Conservation (phyloP, 139 green algal genomes). For the Tetraselmis striata region DNA sequence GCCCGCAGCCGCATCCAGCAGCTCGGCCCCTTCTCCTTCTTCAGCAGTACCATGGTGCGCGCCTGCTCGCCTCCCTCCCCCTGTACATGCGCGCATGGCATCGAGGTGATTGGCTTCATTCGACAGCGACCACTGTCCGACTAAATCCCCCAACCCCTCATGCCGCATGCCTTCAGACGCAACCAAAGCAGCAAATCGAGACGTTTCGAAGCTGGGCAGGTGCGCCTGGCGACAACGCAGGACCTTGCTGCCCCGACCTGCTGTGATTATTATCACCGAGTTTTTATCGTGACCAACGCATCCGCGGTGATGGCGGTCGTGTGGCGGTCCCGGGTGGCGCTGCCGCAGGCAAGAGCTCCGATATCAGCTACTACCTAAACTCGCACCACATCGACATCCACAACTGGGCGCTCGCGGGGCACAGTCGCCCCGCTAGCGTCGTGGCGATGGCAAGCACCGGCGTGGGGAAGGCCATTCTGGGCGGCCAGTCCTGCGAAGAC, state of each 20-base stretch:
- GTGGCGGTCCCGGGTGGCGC: too few species aligned
- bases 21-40: slow-evolving; percentile 62
- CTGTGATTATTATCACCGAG: too few species aligned
- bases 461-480: slow-evolving; percentile 36
- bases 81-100: too few species aligned
- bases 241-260: too few species aligned
- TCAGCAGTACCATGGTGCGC: slow-evolving; percentile 48
- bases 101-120: too few species aligned
- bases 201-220: slow-evolving; percentile 39
- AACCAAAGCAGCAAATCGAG: slow-evolving; percentile 58
- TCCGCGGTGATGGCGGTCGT: too few species aligned
- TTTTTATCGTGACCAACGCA: too few species aligned
- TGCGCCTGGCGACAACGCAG: too few species aligned
- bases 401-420: slow-evolving; percentile 32
- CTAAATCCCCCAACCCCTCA: too few species aligned
- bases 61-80: not conserved
- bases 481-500: slow-evolving; percentile 43
- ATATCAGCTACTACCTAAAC: slow-evolving; percentile 74
- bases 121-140: too few species aligned
- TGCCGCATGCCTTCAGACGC: too few species aligned
- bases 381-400: slow-evolving; percentile 59
- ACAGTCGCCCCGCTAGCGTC: slow-evolving; percentile 34
- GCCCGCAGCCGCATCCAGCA: slow-evolving; percentile 35
- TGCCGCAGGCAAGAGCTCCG: slow-evolving; percentile 44
- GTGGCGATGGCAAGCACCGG: slow-evolving; percentile 40